Evolutionary conservation across 1,139 yeast genomes (phyloP).

Genomic region (Candida buenavistaensis): DNA sequence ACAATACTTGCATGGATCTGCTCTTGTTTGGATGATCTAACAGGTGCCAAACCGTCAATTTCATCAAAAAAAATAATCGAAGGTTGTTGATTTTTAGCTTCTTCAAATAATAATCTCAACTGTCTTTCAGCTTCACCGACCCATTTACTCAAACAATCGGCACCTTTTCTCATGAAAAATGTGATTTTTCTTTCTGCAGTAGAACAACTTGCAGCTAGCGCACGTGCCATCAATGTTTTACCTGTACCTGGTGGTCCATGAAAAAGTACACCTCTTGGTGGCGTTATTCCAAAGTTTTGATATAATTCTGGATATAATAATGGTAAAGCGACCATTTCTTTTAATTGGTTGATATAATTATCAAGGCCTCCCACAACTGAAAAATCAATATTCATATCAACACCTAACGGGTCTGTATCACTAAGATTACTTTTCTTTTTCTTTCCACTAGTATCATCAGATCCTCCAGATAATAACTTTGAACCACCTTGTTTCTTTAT

Average conservation of each 20-base stretch:
- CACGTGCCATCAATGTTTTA: conserved; percentile 97
- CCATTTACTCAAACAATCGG: conserved; percentile 97
- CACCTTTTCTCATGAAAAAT: conserved; percentile 98
- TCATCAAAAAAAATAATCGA: conserved; percentile 95
- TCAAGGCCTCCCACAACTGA: conserved; percentile 91
- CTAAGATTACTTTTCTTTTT: conserved; percentile 71
- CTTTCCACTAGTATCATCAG: conserved; percentile 20
- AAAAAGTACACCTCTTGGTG: conserved; percentile 96
- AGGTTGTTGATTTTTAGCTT: conserved; percentile 95
- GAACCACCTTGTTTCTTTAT: conserved; percentile 18
- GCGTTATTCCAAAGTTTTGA: conserved; percentile 86
- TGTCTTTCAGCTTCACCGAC: conserved; percentile 99
- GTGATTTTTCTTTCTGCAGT: conserved; percentile 82
- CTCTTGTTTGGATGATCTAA: conserved; percentile 93
- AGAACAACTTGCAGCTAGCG: conserved; percentile 92
- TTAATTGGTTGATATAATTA: conserved; percentile 84
- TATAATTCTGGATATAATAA: conserved; percentile 91
- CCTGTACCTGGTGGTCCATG: conserved; percentile 99
- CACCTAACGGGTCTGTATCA: conserved; percentile 93
- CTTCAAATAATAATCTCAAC: conserved; percentile 84
- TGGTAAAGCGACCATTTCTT: conserved; percentile 97
- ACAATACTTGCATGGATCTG: conserved; percentile 98
- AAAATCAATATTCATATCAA: conserved; percentile 90
- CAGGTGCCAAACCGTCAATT: conserved; percentile 98
- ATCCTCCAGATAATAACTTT: conserved; percentile 39